These are phyloP conservation scores for Candida ipomoeae DNA, from an alignment of 805 yeast species.

Conservation along the genomic window DNA sequence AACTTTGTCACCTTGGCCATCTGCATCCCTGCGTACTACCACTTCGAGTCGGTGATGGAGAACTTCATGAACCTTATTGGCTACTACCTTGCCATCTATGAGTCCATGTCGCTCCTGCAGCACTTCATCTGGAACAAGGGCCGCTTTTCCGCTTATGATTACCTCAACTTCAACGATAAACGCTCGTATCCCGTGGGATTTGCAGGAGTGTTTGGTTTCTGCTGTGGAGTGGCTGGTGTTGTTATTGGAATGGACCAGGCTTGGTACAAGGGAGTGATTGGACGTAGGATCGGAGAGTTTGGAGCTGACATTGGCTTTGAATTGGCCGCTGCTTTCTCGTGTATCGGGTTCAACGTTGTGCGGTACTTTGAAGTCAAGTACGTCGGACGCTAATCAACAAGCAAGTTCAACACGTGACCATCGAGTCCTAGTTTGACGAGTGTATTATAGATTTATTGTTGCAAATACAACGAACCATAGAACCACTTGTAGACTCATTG, in stretches of 20 bases:
- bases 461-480: too few species aligned
- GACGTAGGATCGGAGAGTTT: slow-evolving; percentile 50
- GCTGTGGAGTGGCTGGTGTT: slow-evolving; percentile 81
- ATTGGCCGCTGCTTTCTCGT: slow-evolving; percentile 63
- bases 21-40: slow-evolving; percentile 82
- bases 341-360: slow-evolving; percentile 51
- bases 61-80: slow-evolving; percentile 90
- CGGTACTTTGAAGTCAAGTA: slow-evolving; percentile 69
- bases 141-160: slow-evolving; percentile 54
- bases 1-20: slow-evolving; percentile 77
- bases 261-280: slow-evolving; percentile 77
- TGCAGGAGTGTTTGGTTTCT: slow-evolving; percentile 75
- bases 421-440: too few species aligned
- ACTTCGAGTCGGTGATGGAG: slow-evolving; percentile 66
- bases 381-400: slow-evolving; percentile 40
- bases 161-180: slow-evolving; percentile 56
- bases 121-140: slow-evolving; percentile 76
- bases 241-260: slow-evolving; percentile 84
- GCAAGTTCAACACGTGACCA: too few species aligned
- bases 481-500: too few species aligned
- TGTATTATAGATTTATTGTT: too few species aligned
- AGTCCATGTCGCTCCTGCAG: slow-evolving; percentile 70
- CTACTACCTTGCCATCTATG: slow-evolving; percentile 85
- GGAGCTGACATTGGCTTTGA: slow-evolving; percentile 92
- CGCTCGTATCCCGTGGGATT: slow-evolving; percentile 64